These are phyloP conservation scores for Pichia sp. DNA, from an alignment of 1,139 yeast genomes.

Conservation along the genomic window DNA sequence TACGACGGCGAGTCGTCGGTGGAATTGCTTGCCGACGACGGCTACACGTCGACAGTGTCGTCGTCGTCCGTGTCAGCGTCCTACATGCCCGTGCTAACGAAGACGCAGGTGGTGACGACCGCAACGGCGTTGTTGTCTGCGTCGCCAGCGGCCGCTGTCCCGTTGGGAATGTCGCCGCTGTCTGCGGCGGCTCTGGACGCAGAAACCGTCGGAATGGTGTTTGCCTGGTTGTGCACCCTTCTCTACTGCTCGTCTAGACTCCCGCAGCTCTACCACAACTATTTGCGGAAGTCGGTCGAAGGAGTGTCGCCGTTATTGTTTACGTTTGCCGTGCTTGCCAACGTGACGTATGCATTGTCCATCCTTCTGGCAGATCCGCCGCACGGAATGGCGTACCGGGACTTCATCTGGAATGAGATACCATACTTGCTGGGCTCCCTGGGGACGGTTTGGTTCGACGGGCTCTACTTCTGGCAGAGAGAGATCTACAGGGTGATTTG, in stretches of 20 bases:
- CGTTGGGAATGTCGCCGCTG: slow-evolving; percentile 2
- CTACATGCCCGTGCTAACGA: neutral
- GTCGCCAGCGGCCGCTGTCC: neutral
- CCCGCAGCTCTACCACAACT: slow-evolving; percentile 82
- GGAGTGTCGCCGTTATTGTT: slow-evolving; percentile 82
- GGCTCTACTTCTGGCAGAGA: slow-evolving; percentile 67
- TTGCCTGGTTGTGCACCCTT: slow-evolving; percentile 79
- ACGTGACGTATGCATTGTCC: slow-evolving; percentile 70
- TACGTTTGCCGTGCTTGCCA: slow-evolving; percentile 74
- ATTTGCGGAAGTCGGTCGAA: slow-evolving; percentile 71
- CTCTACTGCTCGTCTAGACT: slow-evolving; percentile 74
- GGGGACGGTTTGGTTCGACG: slow-evolving; percentile 79
- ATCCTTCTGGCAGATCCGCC: slow-evolving; percentile 39
- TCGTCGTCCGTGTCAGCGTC: neutral
- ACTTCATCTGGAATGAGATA: slow-evolving; percentile 61
- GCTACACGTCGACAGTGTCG: neutral
- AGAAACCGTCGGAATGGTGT: slow-evolving; percentile 40
- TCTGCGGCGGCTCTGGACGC: neutral
- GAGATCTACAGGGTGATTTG: slow-evolving; percentile 24
- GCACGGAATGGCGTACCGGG: slow-evolving; percentile 35
- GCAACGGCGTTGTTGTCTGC: slow-evolving; percentile 66
- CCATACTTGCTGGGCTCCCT: slow-evolving; percentile 84
- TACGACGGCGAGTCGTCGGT: neutral
- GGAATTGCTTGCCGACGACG: neutral
- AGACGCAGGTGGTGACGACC: neutral